Conservation (phyloP, 139 green algal genomes). For the Asterochloris erici region DNA sequence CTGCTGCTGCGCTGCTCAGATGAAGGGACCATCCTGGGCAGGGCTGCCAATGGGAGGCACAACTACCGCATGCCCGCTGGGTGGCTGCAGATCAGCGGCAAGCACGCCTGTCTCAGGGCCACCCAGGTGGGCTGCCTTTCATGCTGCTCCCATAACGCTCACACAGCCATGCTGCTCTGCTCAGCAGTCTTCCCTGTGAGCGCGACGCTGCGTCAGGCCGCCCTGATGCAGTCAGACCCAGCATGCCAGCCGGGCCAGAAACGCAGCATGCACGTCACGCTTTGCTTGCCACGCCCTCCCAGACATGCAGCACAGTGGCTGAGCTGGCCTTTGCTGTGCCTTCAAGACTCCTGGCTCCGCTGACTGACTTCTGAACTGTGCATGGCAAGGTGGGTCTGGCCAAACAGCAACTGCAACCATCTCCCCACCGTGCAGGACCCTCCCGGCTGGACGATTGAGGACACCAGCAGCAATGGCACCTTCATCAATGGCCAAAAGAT, state of each 20-base stretch:
- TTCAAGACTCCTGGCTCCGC: background rate
- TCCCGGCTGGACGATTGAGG: background rate
- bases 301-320: background rate
- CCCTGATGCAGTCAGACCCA: background rate
- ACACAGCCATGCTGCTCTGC: background rate
- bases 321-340: background rate
- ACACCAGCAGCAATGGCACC: slow-evolving; percentile 18
- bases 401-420: background rate
- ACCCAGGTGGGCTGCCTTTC: background rate
- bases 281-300: background rate
- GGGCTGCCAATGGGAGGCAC: background rate
- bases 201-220: too few relatives aligned
- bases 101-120: slow-evolving; percentile 1
- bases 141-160: background rate
- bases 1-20: background rate
- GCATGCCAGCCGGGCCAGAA: background rate
- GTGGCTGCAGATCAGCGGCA: slow-evolving; percentile 10
- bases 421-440: background rate
- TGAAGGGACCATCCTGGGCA: slow-evolving; percentile 7
- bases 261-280: background rate
- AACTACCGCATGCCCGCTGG: background rate
- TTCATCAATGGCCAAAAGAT: background rate
- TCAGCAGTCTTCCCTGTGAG: background rate
- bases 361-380: background rate
- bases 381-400: background rate